These are phyloP conservation scores for Tanozyma kutaoensis DNA, from an alignment of 805 yeast species.

Conservation along the genomic window DNA sequence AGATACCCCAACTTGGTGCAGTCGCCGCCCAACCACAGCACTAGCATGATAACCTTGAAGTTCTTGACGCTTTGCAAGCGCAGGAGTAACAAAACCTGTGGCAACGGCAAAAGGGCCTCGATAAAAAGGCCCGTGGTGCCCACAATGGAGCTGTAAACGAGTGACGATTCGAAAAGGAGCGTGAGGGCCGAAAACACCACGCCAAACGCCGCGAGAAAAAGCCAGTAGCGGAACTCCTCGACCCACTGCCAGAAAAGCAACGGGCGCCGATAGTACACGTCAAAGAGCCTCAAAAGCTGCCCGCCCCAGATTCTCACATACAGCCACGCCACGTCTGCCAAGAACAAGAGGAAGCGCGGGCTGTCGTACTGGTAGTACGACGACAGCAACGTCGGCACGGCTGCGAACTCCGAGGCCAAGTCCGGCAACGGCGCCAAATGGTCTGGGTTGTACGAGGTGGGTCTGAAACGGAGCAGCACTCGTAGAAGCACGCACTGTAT, in stretches of 20 bases:
- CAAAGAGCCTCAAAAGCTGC: slow-evolving; percentile 45
- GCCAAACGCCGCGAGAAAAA: slow-evolving; percentile 38
- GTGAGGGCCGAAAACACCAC: slow-evolving; percentile 27
- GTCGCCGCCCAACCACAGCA: slow-evolving; percentile 89
- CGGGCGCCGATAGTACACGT: slow-evolving; percentile 55
- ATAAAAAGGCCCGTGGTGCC: slow-evolving; percentile 57
- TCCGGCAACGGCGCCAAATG: slow-evolving; percentile 8
- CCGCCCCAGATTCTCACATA: slow-evolving; percentile 4
- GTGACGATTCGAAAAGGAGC: slow-evolving; percentile 17
- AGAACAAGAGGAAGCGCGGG: slow-evolving; percentile 2
- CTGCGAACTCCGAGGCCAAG: too few species aligned
- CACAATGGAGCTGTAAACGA: slow-evolving; percentile 32
- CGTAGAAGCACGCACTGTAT: slow-evolving; percentile 57
- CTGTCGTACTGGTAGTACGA: slow-evolving; percentile 3
- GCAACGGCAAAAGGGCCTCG: slow-evolving; percentile 64
- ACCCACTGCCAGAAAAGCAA: slow-evolving; percentile 82
- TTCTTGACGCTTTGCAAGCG: slow-evolving; percentile 61
- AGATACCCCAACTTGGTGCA: slow-evolving; percentile 62
- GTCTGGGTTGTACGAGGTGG: slow-evolving; percentile 19
- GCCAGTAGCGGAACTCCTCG: slow-evolving; percentile 44
- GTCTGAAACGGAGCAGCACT: slow-evolving; percentile 49
- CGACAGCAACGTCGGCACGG: slow-evolving; percentile 2
- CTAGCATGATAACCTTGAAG: slow-evolving; percentile 58
- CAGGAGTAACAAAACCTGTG: slow-evolving; percentile 60
- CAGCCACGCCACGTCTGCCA: slow-evolving; percentile 2